phyloP scores from a whole-genome alignment of 768 basidiomycete genomes.

The Russula sp. region DNA sequence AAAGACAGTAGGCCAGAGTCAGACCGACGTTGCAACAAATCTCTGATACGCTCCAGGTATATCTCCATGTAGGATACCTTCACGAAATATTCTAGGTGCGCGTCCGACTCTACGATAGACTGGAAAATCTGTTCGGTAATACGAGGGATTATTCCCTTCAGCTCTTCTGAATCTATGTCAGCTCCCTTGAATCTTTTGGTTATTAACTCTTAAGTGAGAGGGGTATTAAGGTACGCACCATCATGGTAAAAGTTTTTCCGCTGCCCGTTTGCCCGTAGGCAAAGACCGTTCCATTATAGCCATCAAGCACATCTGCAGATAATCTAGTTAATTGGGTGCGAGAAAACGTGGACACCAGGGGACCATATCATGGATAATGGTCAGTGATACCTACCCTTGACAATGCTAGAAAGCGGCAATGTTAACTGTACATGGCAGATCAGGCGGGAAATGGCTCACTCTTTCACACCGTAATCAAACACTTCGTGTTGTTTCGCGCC shows the following conservation, averaged over 20 bases:
- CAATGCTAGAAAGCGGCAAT: conserved; percentile 49
- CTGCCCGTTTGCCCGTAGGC: conserved; percentile 84
- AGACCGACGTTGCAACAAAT: conserved; percentile 86
- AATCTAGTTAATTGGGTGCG: neutral
- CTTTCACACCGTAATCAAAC: conserved; percentile 98
- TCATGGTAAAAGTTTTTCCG: conserved; percentile 97
- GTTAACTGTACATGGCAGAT: neutral
- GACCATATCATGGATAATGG: neutral
- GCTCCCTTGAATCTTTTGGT: conserved; percentile 57
- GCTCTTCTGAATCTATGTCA: conserved; percentile 89
- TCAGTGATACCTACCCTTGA: conserved; percentile 54
- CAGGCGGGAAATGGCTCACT: conserved; percentile 47
- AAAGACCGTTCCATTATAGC: conserved; percentile 96
- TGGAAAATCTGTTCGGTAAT: conserved; percentile 99
- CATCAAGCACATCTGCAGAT: conserved; percentile 87
- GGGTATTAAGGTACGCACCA: conserved; percentile 45
- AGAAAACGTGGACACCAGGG: neutral
- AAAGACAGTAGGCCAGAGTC: neutral
- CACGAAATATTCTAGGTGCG: conserved; percentile 94
- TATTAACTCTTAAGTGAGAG: neutral
- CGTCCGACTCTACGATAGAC: conserved; percentile 91
- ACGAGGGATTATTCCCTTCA: conserved; percentile 95
- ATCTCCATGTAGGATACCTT: conserved; percentile 99
- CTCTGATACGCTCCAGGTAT: conserved; percentile 92
- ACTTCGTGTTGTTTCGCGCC: conserved; percentile 86